phyloP scores from a whole-genome alignment of 352 stramenopile genomes.

The Plasmopara muralis region DNA sequence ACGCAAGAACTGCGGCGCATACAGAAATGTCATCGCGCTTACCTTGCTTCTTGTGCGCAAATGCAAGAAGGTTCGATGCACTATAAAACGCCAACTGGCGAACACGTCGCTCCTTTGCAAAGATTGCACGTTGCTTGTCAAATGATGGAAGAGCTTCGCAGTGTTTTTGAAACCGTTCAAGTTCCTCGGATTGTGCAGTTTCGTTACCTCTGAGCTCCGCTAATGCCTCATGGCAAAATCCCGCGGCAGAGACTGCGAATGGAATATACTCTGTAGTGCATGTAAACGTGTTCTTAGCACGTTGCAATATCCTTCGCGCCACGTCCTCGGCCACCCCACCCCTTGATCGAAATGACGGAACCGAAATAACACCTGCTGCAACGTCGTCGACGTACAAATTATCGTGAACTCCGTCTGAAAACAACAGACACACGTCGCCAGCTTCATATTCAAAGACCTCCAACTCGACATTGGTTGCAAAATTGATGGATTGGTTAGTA shows the following conservation, averaged over 20 bases:
- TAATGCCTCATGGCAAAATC: conserved; percentile 73
- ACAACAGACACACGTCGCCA: conserved; percentile 74
- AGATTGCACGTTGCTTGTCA: conserved; percentile 49
- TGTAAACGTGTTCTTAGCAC: conserved; percentile 62
- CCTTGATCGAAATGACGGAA: conserved; percentile 14
- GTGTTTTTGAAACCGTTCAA: conserved; percentile 60
- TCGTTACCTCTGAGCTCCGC: conserved; percentile 70
- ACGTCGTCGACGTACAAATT: conserved; percentile 85
- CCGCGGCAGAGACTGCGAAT: conserved; percentile 76
- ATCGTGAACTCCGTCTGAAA: conserved; percentile 85
- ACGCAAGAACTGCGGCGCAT: conserved; percentile 77
- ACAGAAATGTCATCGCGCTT: conserved; percentile 86
- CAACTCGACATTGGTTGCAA: conserved; percentile 58
- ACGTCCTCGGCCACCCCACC: conserved; percentile 64
- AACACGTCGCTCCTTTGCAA: conserved; percentile 80
- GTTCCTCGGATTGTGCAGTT: conserved; percentile 54
- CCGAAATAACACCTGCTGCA: conserved; percentile 43
- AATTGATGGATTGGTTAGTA: conserved; percentile 83
- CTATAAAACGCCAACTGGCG: conserved; percentile 84
- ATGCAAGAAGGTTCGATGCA: conserved; percentile 81
- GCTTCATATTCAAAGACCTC: conserved; percentile 66
- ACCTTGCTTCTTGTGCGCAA: conserved; percentile 83
- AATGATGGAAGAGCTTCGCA: conserved; percentile 67
- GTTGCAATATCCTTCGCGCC: conserved; percentile 60
- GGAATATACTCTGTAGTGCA: conserved; percentile 68